Evolutionary conservation across 1,139 yeast species (phyloP), one percentile per base, ranked within the genome.

Genomic region (Suhomyces ambrosiae): DNA sequence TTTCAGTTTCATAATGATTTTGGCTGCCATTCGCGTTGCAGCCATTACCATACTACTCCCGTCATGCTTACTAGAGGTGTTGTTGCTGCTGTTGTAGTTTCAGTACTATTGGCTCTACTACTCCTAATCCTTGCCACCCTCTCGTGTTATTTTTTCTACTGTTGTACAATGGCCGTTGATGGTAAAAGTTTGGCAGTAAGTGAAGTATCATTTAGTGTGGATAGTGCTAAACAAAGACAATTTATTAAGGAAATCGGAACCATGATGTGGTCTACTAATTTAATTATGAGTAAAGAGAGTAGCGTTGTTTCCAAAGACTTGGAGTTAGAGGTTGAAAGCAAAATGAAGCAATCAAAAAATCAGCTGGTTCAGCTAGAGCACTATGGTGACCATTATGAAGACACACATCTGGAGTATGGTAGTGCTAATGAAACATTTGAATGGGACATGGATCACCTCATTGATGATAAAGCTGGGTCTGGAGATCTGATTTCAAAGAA

Each of bases 351-450:
- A n/a, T n/a, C n/a, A n/a, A n/a, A n/a, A n/a, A n/a, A n/a, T n/a
- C n/a, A n/a, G n/a, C n/a, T n/a, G n/a, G n/a, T n/a, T n/a, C n/a
- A n/a, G n/a, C n/a, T n/a, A n/a, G n/a, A n/a, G n/a, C n/a, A n/a
- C n/a, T n/a, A n/a, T n/a, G n/a, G n/a, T n/a, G n/a, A 5, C 21
- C 21, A 6, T 18, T 8, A 8, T 5, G 21, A 18, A 18, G 21
- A 18, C 17, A 16, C 27, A 29, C 31, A 17, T 10, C 52, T 51
- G 53, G 57, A 46, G 22, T 53, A 45, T 28, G 40, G 38, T 18
- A 48, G 52, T 41, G 54, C 53, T 2, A 33, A 46, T 11, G 55
- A 50, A 14, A 40, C 45, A 5, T 51, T 56, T 30, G 48, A 52
- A 27, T 38, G 39, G 26, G 26, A 43, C 4, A 39, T 18, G 21